phyloP scores from a whole-genome alignment of 768 basidiomycete genomes.

The Leccinum aurantiacum region DNA sequence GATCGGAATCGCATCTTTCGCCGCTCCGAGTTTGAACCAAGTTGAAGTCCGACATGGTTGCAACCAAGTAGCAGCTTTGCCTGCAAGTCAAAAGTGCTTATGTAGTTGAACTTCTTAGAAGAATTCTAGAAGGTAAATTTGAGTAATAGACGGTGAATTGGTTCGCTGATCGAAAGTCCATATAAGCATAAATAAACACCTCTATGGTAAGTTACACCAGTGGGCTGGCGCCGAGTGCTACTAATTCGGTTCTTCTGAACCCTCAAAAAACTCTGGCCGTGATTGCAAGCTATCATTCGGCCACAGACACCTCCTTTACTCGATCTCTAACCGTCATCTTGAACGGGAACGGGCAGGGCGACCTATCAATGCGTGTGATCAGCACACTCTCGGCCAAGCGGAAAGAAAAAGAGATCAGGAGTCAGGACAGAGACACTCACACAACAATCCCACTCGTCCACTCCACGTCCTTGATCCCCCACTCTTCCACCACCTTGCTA shows the following conservation, averaged over 20 bases:
- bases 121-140: not conserved
- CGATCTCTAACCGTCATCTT: not conserved
- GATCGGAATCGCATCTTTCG: no score
- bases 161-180: no score
- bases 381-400: not conserved
- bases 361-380: not conserved
- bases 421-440: not conserved
- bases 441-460: conserved; percentile 5
- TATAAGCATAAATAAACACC: no score
- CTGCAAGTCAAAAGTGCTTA: no score
- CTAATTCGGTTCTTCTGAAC: not conserved
- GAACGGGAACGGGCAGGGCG: conserved; percentile 3
- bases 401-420: not conserved
- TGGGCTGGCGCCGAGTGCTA: not conserved
- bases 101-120: not conserved
- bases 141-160: no score
- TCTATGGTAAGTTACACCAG: no score
- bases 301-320: not conserved
- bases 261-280: not conserved
- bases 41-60: not conserved
- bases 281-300: not conserved
- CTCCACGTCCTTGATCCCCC: conserved; percentile 3
- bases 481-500: conserved; percentile 1
- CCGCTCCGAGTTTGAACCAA: no score
- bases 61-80: not conserved